Evolutionary conservation across 2,329 filamentous ascomycete genomes (phyloP).

Genomic region (Cladophialophora psammophila): DNA sequence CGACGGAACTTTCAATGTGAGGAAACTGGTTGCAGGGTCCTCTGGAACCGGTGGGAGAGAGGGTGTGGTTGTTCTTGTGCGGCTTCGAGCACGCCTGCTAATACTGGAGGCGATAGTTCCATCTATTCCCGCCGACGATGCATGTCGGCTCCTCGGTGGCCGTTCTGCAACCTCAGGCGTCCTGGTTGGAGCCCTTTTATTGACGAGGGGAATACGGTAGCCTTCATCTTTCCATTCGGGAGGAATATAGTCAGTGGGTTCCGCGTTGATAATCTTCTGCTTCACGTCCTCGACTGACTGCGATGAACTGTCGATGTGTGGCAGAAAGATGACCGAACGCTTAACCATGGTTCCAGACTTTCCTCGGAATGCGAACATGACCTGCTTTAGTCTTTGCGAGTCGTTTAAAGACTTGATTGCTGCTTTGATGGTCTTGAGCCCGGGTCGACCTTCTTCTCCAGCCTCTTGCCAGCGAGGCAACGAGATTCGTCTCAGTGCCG

Average conservation of each 20-base stretch:
- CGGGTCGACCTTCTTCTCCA: conserved; percentile 56
- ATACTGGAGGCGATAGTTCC: conserved; percentile 5
- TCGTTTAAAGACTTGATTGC: conserved; percentile 60
- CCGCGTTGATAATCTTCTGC: conserved; percentile 56
- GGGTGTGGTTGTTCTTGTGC: conserved; percentile 5
- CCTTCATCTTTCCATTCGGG: conserved; percentile 48
- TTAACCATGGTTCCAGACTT: conserved; percentile 57
- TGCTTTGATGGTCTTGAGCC: conserved; percentile 60
- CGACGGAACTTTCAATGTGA: conserved; percentile 38
- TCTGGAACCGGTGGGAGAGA: conserved; percentile 16
- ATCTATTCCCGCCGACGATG: conserved; percentile 17
- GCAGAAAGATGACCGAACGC: conserved; percentile 59
- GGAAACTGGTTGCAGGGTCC: conserved; percentile 32
- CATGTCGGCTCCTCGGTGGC: conserved; percentile 22
- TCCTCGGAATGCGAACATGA: conserved; percentile 60
- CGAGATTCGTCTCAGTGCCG: conserved; percentile 43
- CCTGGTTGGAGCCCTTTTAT: conserved; percentile 19
- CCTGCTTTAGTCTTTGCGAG: conserved; percentile 59
- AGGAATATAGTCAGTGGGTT: conserved; percentile 55
- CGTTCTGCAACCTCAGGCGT: conserved; percentile 46
- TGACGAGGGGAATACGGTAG: conserved; percentile 26
- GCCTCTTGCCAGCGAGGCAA: conserved; percentile 55
- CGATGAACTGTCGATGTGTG: conserved; percentile 55
- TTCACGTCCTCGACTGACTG: conserved; percentile 58
- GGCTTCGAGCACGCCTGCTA: background rate